Evolutionary conservation across 192 early-diverging fungal genomes (phyloP).

Genomic region (Umbelopsis sp.): DNA sequence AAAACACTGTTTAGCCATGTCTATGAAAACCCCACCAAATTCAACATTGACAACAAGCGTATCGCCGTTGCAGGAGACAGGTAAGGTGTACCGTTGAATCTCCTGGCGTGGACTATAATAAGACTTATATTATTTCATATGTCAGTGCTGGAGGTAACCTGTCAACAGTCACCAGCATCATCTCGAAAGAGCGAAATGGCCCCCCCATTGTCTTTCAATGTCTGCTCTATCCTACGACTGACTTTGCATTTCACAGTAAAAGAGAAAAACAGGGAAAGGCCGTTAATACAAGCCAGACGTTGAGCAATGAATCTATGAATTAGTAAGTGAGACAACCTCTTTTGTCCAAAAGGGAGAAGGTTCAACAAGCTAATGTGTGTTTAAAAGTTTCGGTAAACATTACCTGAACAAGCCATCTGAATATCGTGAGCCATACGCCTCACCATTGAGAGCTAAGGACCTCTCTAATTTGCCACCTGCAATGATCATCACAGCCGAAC

Average conservation of each 20-base stretch:
- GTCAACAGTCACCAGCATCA: background rate
- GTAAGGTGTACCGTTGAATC: background rate
- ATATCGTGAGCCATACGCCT: background rate
- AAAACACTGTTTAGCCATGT: background rate
- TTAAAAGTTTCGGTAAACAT: background rate
- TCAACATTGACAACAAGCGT: background rate
- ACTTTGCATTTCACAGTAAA: background rate
- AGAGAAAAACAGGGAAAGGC: background rate
- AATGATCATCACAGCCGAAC: background rate
- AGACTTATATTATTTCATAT: too few relatives aligned
- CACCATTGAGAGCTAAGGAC: background rate
- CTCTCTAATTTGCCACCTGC: background rate
- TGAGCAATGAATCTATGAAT: background rate
- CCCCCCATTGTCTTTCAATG: background rate
- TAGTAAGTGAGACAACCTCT: background rate
- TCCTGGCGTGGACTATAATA: background rate
- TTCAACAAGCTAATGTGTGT: background rate
- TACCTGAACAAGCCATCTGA: background rate
- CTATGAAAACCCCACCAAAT: background rate
- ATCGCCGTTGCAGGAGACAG: background rate
- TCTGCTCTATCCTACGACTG: background rate
- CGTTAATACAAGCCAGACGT: background rate
- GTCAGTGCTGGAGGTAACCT: slow-evolving; percentile 1
- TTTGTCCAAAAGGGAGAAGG: too few relatives aligned
- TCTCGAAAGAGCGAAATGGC: background rate